phyloP scores from a whole-genome alignment of 2,329 filamentous ascomycete genomes.

The Pyrenophora tritici-repentis region DNA sequence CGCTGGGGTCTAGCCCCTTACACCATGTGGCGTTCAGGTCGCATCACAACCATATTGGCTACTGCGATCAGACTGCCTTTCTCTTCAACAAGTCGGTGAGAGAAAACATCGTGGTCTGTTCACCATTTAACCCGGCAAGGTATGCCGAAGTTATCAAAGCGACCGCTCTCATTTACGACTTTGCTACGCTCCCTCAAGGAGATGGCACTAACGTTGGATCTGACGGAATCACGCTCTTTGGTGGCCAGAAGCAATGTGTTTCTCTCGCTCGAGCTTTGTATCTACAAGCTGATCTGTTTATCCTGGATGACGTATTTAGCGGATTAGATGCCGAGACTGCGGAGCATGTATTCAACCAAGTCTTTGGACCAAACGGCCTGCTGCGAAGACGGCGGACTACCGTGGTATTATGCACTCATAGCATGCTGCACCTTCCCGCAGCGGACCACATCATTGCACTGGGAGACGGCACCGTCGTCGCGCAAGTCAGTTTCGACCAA shows the following conservation, averaged over 20 bases:
- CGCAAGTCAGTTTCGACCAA: too few relatives aligned
- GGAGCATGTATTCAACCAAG: background rate
- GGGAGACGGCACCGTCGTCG: too few relatives aligned
- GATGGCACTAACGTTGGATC: background rate
- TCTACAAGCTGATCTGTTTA: background rate
- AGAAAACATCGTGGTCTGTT: conserved; percentile 19
- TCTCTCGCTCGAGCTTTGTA: background rate
- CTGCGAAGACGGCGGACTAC: too few relatives aligned
- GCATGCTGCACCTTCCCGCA: too few relatives aligned
- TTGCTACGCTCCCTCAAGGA: background rate
- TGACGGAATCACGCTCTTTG: background rate
- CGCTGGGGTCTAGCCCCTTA: too few relatives aligned
- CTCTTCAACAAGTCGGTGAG: conserved; percentile 16
- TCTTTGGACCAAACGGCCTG: too few relatives aligned
- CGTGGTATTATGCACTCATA: too few relatives aligned
- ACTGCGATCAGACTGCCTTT: conserved; percentile 48
- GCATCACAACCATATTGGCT: conserved; percentile 30
- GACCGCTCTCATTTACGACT: conserved; percentile 42
- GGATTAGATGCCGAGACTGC: background rate
- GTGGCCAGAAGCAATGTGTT: background rate
- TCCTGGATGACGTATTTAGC: background rate
- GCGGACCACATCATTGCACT: too few relatives aligned
- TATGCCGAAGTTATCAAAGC: conserved; percentile 21
- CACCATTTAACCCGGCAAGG: conserved; percentile 7
- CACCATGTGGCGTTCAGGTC: conserved; percentile 17